Base-by-base conservation (phyloP, 345 rosid species). In the Lepidium aucheri region DNA sequence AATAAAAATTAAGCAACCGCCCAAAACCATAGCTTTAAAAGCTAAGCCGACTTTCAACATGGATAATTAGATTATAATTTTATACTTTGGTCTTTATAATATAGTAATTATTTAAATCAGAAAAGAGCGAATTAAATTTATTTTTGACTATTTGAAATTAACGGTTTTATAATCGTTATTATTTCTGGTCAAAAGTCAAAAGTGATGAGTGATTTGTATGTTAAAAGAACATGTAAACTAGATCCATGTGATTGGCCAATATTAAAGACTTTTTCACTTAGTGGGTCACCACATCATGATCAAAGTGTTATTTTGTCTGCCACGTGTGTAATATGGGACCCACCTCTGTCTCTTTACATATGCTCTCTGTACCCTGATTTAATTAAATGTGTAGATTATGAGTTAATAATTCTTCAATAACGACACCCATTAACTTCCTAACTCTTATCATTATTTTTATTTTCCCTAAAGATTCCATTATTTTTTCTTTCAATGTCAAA, bases 371-470 rank as follows among this genome's bases (percentile, higher is more conserved):
- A 54, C 63, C 58, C 24, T 53, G 55, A 33, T 24, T 39, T 71
- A 54, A 46, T 46, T 54, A 53, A 39, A 11, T 45, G 30, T 20
- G 16, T 36, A 68, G 22, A 60, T 69, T 51, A 7, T 40, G 39
- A 53, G 22, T 18, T 72, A 44, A 72, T 72, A 58, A 58, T 73
- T 73, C 40, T 30, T 51, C 67, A 66, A 73, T 65, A 59, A 59
- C 65, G 47, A 65, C 56, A 47, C 61, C 67, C 62, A 66, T 52
- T 65, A 59, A 59, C 77, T 52, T 66, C 62, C 62, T 57, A 65
- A 50, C 49, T 14, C 20, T n/a, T 2, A 41, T 3, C 36, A 39
- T 49, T 63, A 54, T 22, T 63, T 70, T 33, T n/a, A 8, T 7
- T 17, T n/a, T n/a, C n/a, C n/a, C n/a, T n/a, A n/a, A n/a, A n/a